Conservation (phyloP, 192 early-diverging fungal species). For the Coemansia sp. region DNA sequence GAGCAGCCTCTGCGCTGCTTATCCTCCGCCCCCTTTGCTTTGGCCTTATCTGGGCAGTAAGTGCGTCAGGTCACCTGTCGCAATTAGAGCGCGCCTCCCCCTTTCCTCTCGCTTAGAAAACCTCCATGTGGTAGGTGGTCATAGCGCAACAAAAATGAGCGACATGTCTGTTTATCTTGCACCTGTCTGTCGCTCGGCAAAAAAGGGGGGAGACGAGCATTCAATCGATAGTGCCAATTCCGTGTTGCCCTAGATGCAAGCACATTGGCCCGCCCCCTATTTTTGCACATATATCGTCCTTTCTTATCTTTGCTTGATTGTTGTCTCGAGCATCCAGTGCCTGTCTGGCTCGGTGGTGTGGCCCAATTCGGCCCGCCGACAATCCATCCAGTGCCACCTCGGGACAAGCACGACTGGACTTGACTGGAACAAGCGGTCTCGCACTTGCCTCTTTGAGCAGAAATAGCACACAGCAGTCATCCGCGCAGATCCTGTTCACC, state of each 20-base stretch:
- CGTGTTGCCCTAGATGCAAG: neutral
- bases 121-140: slow-evolving; percentile 12
- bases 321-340: neutral
- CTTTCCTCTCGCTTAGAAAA: slow-evolving; percentile 3
- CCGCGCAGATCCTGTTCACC: slow-evolving; percentile 7
- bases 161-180: slow-evolving; percentile 2
- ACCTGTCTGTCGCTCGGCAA: slow-evolving; percentile 6
- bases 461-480: slow-evolving; percentile 6
- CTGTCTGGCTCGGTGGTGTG: neutral
- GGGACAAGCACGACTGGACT: neutral
- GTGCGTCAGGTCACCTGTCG: neutral
- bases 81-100: neutral
- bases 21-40: neutral
- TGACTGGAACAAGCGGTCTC: slow-evolving; percentile 2
- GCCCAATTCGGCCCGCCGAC: neutral
- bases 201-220: neutral
- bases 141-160: slow-evolving; percentile 3
- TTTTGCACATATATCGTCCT: neutral
- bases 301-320: neutral
- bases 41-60: slow-evolving; percentile 3
- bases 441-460: neutral
- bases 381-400: slow-evolving; percentile 1
- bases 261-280: slow-evolving; percentile 7
- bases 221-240: slow-evolving; percentile 8
- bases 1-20: neutral